A percentile compares a stretch with the other conserved stretches of the same genome.
Evolutionary conservation across 2,329 filamentous ascomycete genomes (phyloP).

Genomic region (Fonsecaea pugnacius): DNA sequence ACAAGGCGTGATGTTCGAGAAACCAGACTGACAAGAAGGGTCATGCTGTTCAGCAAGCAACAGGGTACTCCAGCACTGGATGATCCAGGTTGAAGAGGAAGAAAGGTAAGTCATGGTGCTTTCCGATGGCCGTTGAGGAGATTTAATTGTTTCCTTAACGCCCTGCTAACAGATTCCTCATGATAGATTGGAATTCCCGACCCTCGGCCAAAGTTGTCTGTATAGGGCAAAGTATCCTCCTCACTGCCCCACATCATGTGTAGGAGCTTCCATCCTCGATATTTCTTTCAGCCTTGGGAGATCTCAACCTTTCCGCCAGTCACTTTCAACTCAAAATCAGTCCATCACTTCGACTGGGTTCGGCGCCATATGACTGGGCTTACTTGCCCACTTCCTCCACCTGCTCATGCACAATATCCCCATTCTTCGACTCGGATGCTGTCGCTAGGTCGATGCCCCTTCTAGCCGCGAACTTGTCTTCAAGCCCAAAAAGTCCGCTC

Average conservation of each 20-base stretch:
- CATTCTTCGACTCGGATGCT: constrained; percentile 2
- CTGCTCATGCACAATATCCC: constrained; percentile 13
- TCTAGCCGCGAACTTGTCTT: constrained; percentile 17
- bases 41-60: not conserved
- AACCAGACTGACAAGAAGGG: not conserved
- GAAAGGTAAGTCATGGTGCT: not conserved
- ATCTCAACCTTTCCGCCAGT: not conserved
- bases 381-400: constrained; percentile 18
- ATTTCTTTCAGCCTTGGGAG: not conserved
- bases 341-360: not conserved
- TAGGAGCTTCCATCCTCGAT: not conserved
- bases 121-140: not conserved
- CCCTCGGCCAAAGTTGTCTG: constrained; percentile 11
- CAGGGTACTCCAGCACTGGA: not conserved
- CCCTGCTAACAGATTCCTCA: not conserved
- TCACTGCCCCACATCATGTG: not conserved
- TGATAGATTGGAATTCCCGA: constrained; percentile 7
- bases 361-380: not conserved
- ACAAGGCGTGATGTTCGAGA: not conserved
- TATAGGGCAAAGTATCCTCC: not conserved
- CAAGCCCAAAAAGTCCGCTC: constrained; percentile 38
- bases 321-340: not conserved
- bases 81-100: not conserved
- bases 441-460: constrained; percentile 13
- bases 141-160: not conserved